These are phyloP conservation scores for Madurella mycetomatis DNA, from an alignment of 2,329 filamentous ascomycete genomes.

Conservation along the genomic window DNA sequence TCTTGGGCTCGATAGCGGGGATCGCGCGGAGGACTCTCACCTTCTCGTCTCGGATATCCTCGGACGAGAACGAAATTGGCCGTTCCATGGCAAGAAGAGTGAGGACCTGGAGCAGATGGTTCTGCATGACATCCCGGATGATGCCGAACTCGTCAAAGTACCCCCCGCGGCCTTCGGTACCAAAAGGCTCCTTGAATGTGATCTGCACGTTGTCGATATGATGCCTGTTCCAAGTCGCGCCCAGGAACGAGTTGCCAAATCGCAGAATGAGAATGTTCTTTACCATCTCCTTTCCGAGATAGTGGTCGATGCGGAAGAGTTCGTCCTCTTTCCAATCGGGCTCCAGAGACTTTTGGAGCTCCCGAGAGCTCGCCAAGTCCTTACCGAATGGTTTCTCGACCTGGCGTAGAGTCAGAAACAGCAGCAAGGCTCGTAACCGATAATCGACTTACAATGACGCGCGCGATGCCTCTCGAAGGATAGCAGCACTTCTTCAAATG, in stretches of 20 bases:
- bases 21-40: constrained; percentile 93
- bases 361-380: constrained; percentile 87
- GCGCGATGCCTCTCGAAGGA: constrained; percentile 80
- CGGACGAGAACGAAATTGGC: constrained; percentile 94
- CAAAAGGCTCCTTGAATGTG: constrained; percentile 98
- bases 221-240: constrained; percentile 97
- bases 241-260: constrained; percentile 98
- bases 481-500: constrained; percentile 98
- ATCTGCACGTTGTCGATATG: constrained; percentile 99
- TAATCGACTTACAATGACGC: constrained; percentile 71
- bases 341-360: constrained; percentile 89
- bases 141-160: constrained; percentile 99
- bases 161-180: constrained; percentile 92
- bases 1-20: constrained; percentile 94
- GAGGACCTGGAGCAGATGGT: constrained; percentile 93
- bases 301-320: constrained; percentile 98
- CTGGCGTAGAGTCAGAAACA: constrained; percentile 42
- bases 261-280: constrained; percentile 98
- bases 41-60: constrained; percentile 98
- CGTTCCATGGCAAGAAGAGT: constrained; percentile 97
- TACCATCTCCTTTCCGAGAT: constrained; percentile 99
- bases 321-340: constrained; percentile 99
- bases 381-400: constrained; percentile 99
- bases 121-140: constrained; percentile 99
- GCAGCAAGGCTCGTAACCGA: background rate